Base-by-base conservation (phyloP, 352 stramenopile genomes). In the Globisporangium viniferum region DNA sequence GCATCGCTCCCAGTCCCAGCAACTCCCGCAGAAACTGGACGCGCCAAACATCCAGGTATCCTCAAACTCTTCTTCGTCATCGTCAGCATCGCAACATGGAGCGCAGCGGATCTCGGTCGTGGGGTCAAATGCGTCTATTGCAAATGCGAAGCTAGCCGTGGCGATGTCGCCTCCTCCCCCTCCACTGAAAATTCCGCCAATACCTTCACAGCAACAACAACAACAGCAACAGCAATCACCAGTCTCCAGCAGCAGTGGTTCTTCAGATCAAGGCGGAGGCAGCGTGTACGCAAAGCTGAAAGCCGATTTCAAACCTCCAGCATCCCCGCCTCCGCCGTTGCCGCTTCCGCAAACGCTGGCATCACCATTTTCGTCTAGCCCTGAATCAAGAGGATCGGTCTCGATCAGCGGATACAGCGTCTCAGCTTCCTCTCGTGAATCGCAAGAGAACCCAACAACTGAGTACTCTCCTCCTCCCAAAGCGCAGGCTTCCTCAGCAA, bases 291-390 rank as follows among this genome's bases (percentile, higher is more conserved):
- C 51, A 20, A 71, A 67, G 33, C 29, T 48, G 24, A 63, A 59
- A 39, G n/a, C 66, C 4, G 66, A 67, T 10, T 71, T 65, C 22
- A 70, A 73, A 35, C 22, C 49, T 10, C 55, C 66, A 14, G 56
- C 36, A 4, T 48, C 59, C 2, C 36, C 56, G 7, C 48, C 67
- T 2, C 36, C 60, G 20, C 35, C 56, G 3, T 33, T 73, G 20
- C 71, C 70, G 5, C 44, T 75, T 15, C 44, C 67, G 2, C 70
- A 73, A 60, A 71, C 65, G 2, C 18, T 63, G 4, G 53, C 58
- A 1, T 44, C 62, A 9, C 41, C 41, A 49, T 27, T 39, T 0
- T 4, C 60, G 5, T 18, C 68, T 14, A 70, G 57, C 10, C 67
- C 59, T 0, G 70, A 71, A 6, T 48, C 49, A 20, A 68, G 44